These are phyloP conservation scores for Acer yangbiense DNA, from an alignment of 345 rosid genomes.

Conservation along the genomic window DNA sequence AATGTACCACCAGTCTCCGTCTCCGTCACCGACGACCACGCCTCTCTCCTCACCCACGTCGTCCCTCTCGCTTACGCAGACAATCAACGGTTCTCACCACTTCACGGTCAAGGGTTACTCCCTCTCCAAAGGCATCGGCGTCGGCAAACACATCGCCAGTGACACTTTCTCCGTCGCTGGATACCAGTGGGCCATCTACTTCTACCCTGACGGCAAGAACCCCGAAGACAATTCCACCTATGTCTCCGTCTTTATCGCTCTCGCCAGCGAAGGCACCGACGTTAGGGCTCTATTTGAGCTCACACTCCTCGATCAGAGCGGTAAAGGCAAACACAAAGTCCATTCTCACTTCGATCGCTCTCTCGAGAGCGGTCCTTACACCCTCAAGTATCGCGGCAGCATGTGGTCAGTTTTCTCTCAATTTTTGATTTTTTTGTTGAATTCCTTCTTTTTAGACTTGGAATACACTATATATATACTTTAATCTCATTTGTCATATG, in stretches of 20 bases:
- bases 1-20: slow-evolving; percentile 15
- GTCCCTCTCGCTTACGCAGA: slow-evolving; percentile 23
- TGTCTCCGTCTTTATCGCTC: slow-evolving; percentile 87
- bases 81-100: slow-evolving; percentile 82
- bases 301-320: no score
- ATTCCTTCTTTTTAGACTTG: no score
- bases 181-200: slow-evolving; percentile 91
- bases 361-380: no score
- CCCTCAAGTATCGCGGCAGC: no score
- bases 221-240: slow-evolving; percentile 58
- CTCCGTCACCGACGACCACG: slow-evolving; percentile 24
- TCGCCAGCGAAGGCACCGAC: slow-evolving; percentile 94
- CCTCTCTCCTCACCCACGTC: no score
- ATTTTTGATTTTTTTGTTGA: no score
- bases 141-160: slow-evolving; percentile 93
- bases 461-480: slow-evolving; percentile 11
- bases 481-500: no score
- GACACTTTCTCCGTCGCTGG: slow-evolving; percentile 84
- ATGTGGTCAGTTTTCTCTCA: no score
- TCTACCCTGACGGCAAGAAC: slow-evolving; percentile 91
- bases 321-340: no score
- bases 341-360: no score
- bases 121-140: slow-evolving; percentile 86
- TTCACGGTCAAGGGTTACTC: slow-evolving; percentile 91
- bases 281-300: slow-evolving; percentile 61